phyloP scores from a whole-genome alignment of 257 asterid genomes.

The Solanum gracilifrons region DNA sequence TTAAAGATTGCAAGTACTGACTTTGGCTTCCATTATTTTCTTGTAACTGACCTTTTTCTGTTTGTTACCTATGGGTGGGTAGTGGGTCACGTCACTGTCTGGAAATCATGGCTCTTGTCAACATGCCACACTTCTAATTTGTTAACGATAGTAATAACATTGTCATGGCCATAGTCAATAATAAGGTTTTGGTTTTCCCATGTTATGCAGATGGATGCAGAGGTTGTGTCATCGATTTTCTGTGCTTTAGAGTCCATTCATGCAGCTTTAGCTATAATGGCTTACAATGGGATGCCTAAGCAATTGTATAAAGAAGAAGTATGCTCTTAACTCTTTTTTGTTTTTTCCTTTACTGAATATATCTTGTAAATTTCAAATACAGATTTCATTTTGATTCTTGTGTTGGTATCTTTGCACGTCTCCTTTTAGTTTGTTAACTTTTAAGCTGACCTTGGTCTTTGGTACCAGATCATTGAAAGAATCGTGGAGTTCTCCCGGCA shows the following conservation, averaged over 20 bases:
- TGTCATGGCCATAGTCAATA: background rate
- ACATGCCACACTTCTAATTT: background rate
- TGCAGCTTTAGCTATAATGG: slow-evolving; percentile 87
- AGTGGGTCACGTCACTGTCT: background rate
- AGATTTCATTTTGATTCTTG: background rate
- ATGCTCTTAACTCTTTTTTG: slow-evolving; percentile 4
- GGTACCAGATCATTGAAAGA: slow-evolving; percentile 81
- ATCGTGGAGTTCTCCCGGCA: slow-evolving; percentile 91
- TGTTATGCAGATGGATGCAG: slow-evolving; percentile 70
- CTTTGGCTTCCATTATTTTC: background rate
- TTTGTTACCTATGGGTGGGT: background rate
- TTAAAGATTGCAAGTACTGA: background rate
- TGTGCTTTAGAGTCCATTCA: slow-evolving; percentile 88
- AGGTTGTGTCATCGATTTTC: slow-evolving; percentile 57
- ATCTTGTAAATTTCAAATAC: background rate
- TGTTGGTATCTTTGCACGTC: background rate
- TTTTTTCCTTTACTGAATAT: background rate
- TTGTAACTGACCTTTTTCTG: background rate
- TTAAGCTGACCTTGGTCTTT: slow-evolving; percentile 18
- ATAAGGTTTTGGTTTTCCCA: slow-evolving; percentile 5
- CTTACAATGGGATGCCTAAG: slow-evolving; percentile 81
- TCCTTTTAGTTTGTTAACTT: background rate
- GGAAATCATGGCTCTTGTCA: background rate
- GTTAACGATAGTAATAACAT: background rate
- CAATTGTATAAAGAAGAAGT: slow-evolving; percentile 95